Conservation (phyloP, 768 basidiomycete genomes). For the Xerocomellus chrysenteron region DNA sequence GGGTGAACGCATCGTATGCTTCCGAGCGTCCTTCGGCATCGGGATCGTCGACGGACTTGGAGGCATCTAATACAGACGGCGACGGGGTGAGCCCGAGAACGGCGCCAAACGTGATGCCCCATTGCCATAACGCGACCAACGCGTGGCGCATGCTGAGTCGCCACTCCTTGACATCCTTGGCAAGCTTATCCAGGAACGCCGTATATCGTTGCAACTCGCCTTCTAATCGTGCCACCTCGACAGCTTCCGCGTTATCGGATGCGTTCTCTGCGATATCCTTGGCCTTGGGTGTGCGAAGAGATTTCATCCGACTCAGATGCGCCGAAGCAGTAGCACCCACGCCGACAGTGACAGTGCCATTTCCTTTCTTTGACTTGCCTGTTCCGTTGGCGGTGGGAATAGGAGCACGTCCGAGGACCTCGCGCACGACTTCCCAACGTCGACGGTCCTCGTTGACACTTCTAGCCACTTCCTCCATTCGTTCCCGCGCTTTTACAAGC, state of each 20-base stretch:
- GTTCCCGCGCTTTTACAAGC: slow-evolving; percentile 31
- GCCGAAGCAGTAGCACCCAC: slow-evolving; percentile 54
- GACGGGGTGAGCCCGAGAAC: slow-evolving; percentile 61
- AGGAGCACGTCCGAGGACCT: slow-evolving; percentile 52
- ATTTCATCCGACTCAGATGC: slow-evolving; percentile 62
- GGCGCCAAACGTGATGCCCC: slow-evolving; percentile 65
- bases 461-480: slow-evolving; percentile 71
- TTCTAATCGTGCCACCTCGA: slow-evolving; percentile 54
- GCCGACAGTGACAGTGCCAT: slow-evolving; percentile 37
- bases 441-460: slow-evolving; percentile 78
- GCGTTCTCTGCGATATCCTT: slow-evolving; percentile 28
- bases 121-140: slow-evolving; percentile 51
- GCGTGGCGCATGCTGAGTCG: slow-evolving; percentile 48
- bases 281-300: slow-evolving; percentile 38
- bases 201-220: slow-evolving; percentile 57
- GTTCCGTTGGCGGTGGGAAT: slow-evolving; percentile 38
- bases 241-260: slow-evolving; percentile 42
- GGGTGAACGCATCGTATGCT: slow-evolving; percentile 70
- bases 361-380: slow-evolving; percentile 40
- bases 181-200: slow-evolving; percentile 58
- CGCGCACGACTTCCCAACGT: slow-evolving; percentile 75
- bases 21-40: slow-evolving; percentile 41
- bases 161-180: slow-evolving; percentile 66
- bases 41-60: slow-evolving; percentile 11
- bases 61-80: slow-evolving; percentile 18